A percentile compares a stretch with the other conserved stretches of the same genome.
Evolutionary conservation across 352 stramenopile genomes (phyloP).

Genomic region (Globisporangium camurandrum): DNA sequence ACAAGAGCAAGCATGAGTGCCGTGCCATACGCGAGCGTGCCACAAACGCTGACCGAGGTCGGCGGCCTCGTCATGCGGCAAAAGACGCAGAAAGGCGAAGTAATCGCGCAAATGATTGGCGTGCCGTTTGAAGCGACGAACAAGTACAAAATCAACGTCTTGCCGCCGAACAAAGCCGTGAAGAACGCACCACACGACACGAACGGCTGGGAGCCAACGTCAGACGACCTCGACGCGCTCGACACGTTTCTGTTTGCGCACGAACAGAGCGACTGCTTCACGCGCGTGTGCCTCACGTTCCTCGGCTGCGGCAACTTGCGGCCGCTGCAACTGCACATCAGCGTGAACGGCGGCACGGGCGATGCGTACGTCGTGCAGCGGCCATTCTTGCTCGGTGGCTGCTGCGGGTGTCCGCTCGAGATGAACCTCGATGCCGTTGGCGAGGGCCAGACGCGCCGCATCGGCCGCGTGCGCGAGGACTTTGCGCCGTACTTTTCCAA

Average conservation of each 20-base stretch:
- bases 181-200: constrained; percentile 38
- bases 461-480: constrained; percentile 43
- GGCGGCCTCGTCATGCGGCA: constrained; percentile 45
- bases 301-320: constrained; percentile 31
- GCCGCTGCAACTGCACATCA: constrained; percentile 39
- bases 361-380: constrained; percentile 45
- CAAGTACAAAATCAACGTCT: constrained; percentile 42
- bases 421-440: constrained; percentile 29
- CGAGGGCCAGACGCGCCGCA: constrained; percentile 14
- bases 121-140: constrained; percentile 51
- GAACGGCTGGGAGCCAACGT: constrained; percentile 35
- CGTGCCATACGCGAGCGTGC: constrained; percentile 15
- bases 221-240: constrained; percentile 35
- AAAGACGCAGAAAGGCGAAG: constrained; percentile 36
- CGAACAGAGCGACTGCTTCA: constrained; percentile 30
- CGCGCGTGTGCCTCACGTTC: constrained; percentile 24
- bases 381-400: constrained; percentile 26
- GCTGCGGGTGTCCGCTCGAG: constrained; percentile 30
- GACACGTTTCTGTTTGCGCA: constrained; percentile 39
- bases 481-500: constrained; percentile 42
- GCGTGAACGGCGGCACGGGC: constrained; percentile 22
- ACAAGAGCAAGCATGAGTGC: not conserved
- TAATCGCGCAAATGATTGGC: constrained; percentile 38
- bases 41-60: constrained; percentile 26
- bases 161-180: constrained; percentile 40